Evolutionary conservation across 164 flowering plant species (phyloP).

Genomic region (Magnolia sinica): DNA sequence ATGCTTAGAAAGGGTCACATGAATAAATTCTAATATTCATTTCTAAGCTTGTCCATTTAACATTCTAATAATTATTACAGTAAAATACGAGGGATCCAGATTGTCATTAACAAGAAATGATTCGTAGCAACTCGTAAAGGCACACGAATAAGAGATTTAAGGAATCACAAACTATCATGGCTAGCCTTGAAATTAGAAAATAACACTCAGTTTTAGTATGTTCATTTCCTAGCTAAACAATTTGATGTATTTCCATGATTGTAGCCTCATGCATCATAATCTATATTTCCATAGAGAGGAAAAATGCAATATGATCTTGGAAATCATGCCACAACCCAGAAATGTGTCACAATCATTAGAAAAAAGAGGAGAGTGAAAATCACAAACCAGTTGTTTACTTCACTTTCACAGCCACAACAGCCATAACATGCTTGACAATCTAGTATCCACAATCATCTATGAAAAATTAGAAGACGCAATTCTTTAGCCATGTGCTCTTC

Average conservation of each 20-base stretch:
- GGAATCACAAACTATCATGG: background rate
- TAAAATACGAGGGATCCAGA: background rate
- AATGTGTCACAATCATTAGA: background rate
- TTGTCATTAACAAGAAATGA: background rate
- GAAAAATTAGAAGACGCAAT: too few relatives aligned
- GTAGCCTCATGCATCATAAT: background rate
- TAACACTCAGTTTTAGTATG: background rate
- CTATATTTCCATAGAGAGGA: background rate
- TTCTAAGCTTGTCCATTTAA: background rate
- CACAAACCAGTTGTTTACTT: too few relatives aligned
- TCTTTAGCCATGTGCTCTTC: too few relatives aligned
- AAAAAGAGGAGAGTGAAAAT: too few relatives aligned
- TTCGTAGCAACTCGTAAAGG: background rate
- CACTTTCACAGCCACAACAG: too few relatives aligned
- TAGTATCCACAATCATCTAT: too few relatives aligned
- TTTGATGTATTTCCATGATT: background rate
- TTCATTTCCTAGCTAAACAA: too few relatives aligned
- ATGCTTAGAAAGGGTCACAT: conserved; percentile 1
- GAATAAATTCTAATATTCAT: background rate
- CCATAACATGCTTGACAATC: too few relatives aligned
- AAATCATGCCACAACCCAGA: background rate
- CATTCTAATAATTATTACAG: background rate
- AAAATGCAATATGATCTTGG: background rate
- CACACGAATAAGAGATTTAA: background rate
- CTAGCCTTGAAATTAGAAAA: background rate